Conservation (phyloP, 176 grass and related monocot species). For the Carex cristatella region DNA sequence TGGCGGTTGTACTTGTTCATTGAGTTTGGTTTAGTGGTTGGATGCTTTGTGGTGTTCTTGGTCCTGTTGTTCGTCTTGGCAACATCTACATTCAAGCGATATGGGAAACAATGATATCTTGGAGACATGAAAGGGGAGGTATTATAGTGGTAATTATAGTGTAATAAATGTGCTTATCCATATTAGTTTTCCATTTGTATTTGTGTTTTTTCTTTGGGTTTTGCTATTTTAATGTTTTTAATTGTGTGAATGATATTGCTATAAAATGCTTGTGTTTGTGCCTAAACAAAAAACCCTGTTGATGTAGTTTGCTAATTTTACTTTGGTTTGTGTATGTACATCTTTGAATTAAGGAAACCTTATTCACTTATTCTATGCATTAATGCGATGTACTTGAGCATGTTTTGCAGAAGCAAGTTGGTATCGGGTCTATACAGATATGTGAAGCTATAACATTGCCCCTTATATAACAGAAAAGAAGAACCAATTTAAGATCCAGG, state of each 20-base stretch:
- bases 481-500: no score
- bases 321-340: neutral
- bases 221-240: neutral
- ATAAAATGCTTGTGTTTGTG: no score
- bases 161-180: neutral
- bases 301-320: neutral
- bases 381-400: neutral
- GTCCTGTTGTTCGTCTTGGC: neutral
- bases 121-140: neutral
- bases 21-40: neutral
- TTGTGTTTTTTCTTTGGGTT: neutral
- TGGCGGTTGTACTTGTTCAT: neutral
- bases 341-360: neutral
- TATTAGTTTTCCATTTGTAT: neutral
- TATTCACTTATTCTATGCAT: neutral
- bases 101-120: neutral
- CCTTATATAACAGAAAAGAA: no score
- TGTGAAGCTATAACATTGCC: no score
- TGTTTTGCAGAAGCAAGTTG: neutral
- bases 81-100: neutral
- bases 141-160: neutral
- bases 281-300: neutral
- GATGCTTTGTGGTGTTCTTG: neutral
- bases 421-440: neutral
- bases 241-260: neutral